phyloP scores from a whole-genome alignment of 2,329 filamentous ascomycete species.

The Cladosporium oxysporum region DNA sequence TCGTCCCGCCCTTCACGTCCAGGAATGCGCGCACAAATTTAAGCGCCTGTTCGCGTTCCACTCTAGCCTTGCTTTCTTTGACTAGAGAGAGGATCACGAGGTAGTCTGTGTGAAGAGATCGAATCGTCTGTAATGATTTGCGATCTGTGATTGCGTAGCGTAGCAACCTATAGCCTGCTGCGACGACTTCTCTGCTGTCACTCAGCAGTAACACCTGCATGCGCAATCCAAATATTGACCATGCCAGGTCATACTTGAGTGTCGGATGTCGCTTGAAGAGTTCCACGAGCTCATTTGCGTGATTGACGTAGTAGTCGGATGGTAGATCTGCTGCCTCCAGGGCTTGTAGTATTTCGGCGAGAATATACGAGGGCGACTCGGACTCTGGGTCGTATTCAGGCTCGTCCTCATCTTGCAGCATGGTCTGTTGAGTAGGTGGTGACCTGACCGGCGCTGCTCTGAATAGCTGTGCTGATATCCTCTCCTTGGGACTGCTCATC shows the following conservation, averaged over 20 bases:
- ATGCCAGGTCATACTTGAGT: conserved; percentile 93
- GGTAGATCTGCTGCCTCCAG: conserved; percentile 84
- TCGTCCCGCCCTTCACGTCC: conserved; percentile 89
- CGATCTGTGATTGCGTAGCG: conserved; percentile 93
- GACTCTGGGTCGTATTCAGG: conserved; percentile 66
- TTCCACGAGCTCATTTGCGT: conserved; percentile 90
- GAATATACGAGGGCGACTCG: conserved; percentile 88
- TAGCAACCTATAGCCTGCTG: conserved; percentile 89
- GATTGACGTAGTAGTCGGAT: conserved; percentile 91
- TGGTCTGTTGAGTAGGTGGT: conserved; percentile 44
- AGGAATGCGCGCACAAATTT: conserved; percentile 95
- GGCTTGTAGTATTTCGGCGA: conserved; percentile 87
- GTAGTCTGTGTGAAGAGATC: conserved; percentile 85
- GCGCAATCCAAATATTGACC: conserved; percentile 89
- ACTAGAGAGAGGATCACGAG: conserved; percentile 88
- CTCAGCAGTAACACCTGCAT: conserved; percentile 96
- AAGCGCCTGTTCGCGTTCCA: conserved; percentile 93
- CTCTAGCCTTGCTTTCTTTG: conserved; percentile 94
- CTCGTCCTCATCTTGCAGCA: conserved; percentile 42
- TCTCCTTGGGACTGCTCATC: conserved; percentile 45
- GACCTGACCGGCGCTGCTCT: conserved; percentile 57
- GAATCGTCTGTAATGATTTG: conserved; percentile 83
- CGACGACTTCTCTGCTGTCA: conserved; percentile 92
- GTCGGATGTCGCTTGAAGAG: conserved; percentile 92
- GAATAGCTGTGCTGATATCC: conserved; percentile 58